Conservation (phyloP, 2,329 filamentous ascomycete species). For the Ambrosiella cleistominuta region DNA sequence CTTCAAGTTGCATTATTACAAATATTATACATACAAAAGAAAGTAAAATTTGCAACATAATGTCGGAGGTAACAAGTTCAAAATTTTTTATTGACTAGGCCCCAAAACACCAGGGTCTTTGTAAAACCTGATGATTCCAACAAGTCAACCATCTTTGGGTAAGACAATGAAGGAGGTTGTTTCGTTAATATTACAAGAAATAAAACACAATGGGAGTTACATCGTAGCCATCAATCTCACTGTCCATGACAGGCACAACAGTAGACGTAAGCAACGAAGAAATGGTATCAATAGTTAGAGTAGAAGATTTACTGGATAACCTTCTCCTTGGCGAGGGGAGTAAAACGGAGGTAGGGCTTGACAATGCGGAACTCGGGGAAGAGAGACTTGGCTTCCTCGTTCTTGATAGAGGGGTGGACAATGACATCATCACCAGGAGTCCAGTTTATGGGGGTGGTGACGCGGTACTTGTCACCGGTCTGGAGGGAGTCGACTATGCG, state of each 20-base stretch:
- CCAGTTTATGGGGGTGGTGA: conserved; percentile 88
- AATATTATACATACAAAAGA: too few relatives aligned
- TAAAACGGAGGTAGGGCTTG: conserved; percentile 61
- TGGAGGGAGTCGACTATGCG: conserved; percentile 65
- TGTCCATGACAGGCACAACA: neutral
- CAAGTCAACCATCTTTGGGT: neutral
- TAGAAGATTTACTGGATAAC: conserved; percentile 18
- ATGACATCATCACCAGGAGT: conserved; percentile 78
- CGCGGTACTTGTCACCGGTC: conserved; percentile 70
- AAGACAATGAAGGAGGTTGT: neutral
- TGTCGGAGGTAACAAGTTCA: too few relatives aligned
- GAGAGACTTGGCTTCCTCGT: conserved; percentile 71
- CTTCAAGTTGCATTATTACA: too few relatives aligned
- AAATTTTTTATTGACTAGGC: too few relatives aligned
- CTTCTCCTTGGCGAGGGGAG: conserved; percentile 42
- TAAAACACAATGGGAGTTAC: neutral
- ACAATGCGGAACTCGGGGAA: conserved; percentile 60
- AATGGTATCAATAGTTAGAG: neutral
- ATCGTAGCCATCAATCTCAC: neutral
- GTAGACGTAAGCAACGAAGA: neutral
- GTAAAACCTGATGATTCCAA: neutral
- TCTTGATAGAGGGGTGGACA: conserved; percentile 66
- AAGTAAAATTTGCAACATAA: too few relatives aligned
- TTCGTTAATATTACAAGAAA: conserved; percentile 4
- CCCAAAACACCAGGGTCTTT: conserved; percentile 19